Base-by-base conservation (phyloP, 331 rosid genomes). In the Malus hybrid region DNA sequence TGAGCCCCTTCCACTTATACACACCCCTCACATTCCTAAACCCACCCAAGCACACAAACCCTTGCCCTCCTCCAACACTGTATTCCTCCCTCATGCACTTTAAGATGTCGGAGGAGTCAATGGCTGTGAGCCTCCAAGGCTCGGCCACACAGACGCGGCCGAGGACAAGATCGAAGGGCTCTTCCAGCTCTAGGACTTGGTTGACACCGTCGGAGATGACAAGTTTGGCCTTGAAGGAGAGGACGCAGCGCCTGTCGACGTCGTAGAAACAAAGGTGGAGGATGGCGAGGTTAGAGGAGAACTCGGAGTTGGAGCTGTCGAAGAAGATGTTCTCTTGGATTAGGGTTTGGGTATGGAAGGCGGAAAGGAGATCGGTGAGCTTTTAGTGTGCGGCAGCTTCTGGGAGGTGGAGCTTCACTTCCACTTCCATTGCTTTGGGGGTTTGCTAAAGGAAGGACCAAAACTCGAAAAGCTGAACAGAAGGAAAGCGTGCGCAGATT, bases 251-350 rank as follows among this genome's bases (percentile, higher is more conserved):
- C 10, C 71, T 24, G 14, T 28, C 48, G 18, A 7, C 7, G 68
- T 81, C 32, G 87, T 71, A 75, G 86, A 89, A 89, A 2, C 90
- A 83, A 76, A 89, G 76, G 64, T 87, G 87, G 79, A 85, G 90
- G 73, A 82, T 79, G 50, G 88, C 87, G 19, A 69, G 83, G 70
- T 85, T 83, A 72, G 91, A 82, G 29, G 91, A 77, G 72, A 87
- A 91, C 60, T 89, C 83, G 73, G 79, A 24, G 54, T 85, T 77
- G 2, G 78, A 76, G 77, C 91, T 91, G 50, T 89, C 90, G 74
- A 87, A 87, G 81, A 89, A 89, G 68, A 89, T 27, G 87, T 87
- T 87, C 20, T 89, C 90, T 87, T 89, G 91, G 80, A 87, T 57
- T 3, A 76, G 34, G 39, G 91, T 87, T 68, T 85, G 42, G 82